Conservation (phyloP, 1,139 yeast genomes). For the Komagataea norvegica region DNA sequence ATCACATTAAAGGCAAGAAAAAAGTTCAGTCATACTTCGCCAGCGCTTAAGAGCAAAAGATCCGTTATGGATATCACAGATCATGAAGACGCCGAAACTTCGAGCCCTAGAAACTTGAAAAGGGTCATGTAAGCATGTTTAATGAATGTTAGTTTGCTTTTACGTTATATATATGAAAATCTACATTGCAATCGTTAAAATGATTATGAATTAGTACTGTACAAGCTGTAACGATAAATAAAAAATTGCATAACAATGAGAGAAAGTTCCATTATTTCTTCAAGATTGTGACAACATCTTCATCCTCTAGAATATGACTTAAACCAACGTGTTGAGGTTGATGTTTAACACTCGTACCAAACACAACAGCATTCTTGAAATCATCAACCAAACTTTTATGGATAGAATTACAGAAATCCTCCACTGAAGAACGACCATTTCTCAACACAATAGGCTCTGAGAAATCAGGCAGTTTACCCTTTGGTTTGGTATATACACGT, state of each 20-base stretch:
- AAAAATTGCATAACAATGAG: background rate
- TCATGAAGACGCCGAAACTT: constrained; percentile 21
- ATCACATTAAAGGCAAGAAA: constrained; percentile 19
- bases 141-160: background rate
- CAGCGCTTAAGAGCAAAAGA: constrained; percentile 20
- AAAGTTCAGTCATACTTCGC: constrained; percentile 12
- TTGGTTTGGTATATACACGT: constrained; percentile 95
- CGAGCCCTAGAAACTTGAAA: constrained; percentile 23
- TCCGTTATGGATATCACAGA: constrained; percentile 21
- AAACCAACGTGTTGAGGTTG: constrained; percentile 97
- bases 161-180: no score
- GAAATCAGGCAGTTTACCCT: constrained; percentile 91
- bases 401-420: constrained; percentile 93
- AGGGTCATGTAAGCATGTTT: constrained; percentile 14
- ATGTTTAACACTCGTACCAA: constrained; percentile 90
- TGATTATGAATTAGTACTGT: background rate
- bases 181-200: no score
- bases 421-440: constrained; percentile 76
- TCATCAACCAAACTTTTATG: constrained; percentile 93
- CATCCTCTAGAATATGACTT: constrained; percentile 78
- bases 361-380: constrained; percentile 87
- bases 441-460: constrained; percentile 90
- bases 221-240: background rate
- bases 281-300: constrained; percentile 93
- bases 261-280: constrained; percentile 42